phyloP scores from a whole-genome alignment of 805 yeast species.

The Pichia eremophila region DNA sequence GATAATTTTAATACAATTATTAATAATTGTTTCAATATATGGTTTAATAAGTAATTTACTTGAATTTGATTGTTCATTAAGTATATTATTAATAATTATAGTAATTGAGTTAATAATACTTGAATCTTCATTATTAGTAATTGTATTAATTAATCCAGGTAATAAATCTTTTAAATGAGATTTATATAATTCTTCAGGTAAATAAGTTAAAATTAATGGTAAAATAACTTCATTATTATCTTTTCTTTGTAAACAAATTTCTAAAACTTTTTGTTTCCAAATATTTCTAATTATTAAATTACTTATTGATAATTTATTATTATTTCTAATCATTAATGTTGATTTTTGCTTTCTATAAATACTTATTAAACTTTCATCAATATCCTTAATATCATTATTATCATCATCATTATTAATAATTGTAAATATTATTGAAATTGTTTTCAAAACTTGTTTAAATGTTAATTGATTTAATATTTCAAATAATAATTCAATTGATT shows the following conservation, averaged over 20 bases:
- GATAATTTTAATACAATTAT: background rate
- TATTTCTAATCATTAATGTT: slow-evolving; percentile 5
- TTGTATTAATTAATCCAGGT: slow-evolving; percentile 7
- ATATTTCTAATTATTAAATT: slow-evolving; percentile 55
- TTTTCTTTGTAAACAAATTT: slow-evolving; percentile 37
- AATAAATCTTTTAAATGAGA: slow-evolving; percentile 4
- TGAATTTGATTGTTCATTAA: slow-evolving; percentile 2
- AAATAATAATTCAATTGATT: slow-evolving; percentile 5
- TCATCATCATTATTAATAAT: slow-evolving; percentile 5
- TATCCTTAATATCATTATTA: background rate
- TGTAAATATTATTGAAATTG: slow-evolving; percentile 8
- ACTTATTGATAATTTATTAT: slow-evolving; percentile 24
- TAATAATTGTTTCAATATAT: slow-evolving; percentile 7
- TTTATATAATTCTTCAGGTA: slow-evolving; percentile 19
- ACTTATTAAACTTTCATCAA: background rate
- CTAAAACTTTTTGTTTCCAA: slow-evolving; percentile 75
- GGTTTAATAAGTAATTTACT: slow-evolving; percentile 1
- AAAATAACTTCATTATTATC: slow-evolving; percentile 36
- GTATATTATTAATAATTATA: slow-evolving; percentile 5
- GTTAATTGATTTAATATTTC: background rate
- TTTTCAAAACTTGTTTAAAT: background rate
- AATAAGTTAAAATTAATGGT: slow-evolving; percentile 64
- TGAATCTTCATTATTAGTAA: slow-evolving; percentile 3
- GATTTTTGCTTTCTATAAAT: slow-evolving; percentile 3
- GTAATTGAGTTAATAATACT: slow-evolving; percentile 3